phyloP scores from a whole-genome alignment of 2,329 filamentous ascomycete genomes.

The Aplosporella prunicola region DNA sequence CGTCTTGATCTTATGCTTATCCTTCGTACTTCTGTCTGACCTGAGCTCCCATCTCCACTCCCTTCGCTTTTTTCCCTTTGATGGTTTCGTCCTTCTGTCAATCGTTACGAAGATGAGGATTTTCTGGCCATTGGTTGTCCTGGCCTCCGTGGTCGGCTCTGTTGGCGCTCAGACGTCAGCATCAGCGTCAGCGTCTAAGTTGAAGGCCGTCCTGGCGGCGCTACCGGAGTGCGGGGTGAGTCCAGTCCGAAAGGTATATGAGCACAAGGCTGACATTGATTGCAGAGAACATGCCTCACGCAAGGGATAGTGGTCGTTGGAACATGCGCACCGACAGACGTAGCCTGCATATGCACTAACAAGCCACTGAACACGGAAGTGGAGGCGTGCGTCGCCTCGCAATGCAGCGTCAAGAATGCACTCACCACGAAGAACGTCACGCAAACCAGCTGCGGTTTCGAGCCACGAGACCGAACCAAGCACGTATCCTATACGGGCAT shows the following conservation, averaged over 20 bases:
- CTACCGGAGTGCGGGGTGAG: constrained; percentile 7
- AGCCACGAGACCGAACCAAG: constrained; percentile 27
- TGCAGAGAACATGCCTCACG: constrained; percentile 3
- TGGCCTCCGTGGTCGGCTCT: too few species aligned
- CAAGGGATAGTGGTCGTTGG: not conserved
- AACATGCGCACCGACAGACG: constrained; percentile 3
- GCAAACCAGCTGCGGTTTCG: constrained; percentile 28
- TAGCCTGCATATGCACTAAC: constrained; percentile 10
- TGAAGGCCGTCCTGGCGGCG: constrained; percentile 5
- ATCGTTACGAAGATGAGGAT: too few species aligned
- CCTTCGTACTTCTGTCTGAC: too few species aligned
- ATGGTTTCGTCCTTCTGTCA: too few species aligned
- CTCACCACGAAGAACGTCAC: constrained; percentile 35
- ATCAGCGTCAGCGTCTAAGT: too few species aligned
- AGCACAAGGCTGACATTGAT: not conserved
- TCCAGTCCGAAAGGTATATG: not conserved
- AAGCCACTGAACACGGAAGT: constrained; percentile 2
- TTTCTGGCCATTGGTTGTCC: too few species aligned
- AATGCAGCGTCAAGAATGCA: constrained; percentile 5
- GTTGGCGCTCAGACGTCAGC: too few species aligned
- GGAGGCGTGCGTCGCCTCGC: not conserved
- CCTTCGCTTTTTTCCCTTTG: too few species aligned
- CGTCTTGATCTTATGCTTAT: too few species aligned
- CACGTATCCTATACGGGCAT: constrained; percentile 26
- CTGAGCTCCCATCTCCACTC: too few species aligned